Percentiles rank a stretch among this genome's conserved stretches.
Evolutionary conservation across 2,329 filamentous ascomycete species (phyloP).

Genomic region (Chaetomiaceae sp.): DNA sequence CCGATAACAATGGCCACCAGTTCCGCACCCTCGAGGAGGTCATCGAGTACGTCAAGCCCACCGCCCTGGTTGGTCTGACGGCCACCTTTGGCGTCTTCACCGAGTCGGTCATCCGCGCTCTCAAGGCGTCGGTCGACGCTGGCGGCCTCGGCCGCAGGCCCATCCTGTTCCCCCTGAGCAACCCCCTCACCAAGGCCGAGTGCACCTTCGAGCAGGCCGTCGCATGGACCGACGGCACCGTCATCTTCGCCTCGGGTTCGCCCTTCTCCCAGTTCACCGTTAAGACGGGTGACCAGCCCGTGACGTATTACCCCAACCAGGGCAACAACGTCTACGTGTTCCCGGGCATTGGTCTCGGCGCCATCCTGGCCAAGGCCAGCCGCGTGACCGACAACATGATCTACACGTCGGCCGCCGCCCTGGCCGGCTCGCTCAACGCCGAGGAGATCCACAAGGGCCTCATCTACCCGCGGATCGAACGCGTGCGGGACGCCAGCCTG

Average conservation of each 20-base stretch:
- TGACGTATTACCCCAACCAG: conserved; percentile 73
- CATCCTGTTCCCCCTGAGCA: conserved; percentile 94
- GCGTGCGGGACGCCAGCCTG: conserved; percentile 85
- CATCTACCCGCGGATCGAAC: conserved; percentile 85
- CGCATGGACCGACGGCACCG: conserved; percentile 82
- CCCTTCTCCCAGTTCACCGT: conserved; percentile 74
- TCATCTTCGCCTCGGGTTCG: conserved; percentile 90
- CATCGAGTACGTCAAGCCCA: conserved; percentile 91
- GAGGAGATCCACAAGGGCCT: conserved; percentile 79
- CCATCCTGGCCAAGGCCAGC: conserved; percentile 84
- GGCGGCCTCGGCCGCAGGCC: conserved; percentile 68
- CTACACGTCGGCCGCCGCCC: conserved; percentile 81
- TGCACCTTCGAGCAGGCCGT: conserved; percentile 95
- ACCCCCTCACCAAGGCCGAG: conserved; percentile 93
- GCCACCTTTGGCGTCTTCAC: conserved; percentile 95
- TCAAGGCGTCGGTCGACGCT: conserved; percentile 59
- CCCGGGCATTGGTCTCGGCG: conserved; percentile 89
- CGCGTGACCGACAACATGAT: conserved; percentile 93
- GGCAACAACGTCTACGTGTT: conserved; percentile 92
- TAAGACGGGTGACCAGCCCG: conserved; percentile 53
- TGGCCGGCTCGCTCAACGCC: conserved; percentile 70
- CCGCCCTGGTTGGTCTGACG: conserved; percentile 88
- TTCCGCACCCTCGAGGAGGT: conserved; percentile 83
- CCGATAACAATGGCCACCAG: conserved; percentile 60
- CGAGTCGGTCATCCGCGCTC: conserved; percentile 71